Conservation (phyloP, 1,284 basidiomycete genomes). For the Sporisorium graminicola region DNA sequence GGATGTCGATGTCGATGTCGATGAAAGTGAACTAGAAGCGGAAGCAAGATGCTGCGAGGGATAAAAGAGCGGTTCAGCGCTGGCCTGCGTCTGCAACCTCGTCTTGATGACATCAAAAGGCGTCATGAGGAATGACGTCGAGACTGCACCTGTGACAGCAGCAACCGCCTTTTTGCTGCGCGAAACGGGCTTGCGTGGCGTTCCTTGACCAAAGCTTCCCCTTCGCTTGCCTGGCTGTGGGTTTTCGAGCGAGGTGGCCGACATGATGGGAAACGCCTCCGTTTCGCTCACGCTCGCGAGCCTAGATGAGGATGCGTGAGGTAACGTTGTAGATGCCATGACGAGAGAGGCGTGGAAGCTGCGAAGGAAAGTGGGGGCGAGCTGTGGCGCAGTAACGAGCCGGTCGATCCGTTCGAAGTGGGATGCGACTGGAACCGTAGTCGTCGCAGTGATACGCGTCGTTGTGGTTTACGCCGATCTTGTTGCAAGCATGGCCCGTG, state of each 20-base stretch:
- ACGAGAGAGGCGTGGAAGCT: neutral
- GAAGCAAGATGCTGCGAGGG: slow-evolving; percentile 45
- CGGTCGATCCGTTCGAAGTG: too few species aligned
- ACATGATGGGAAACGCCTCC: slow-evolving; percentile 46
- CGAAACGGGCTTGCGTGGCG: slow-evolving; percentile 70
- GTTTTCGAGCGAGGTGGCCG: slow-evolving; percentile 35
- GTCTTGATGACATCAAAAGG: slow-evolving; percentile 95
- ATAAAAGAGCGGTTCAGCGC: slow-evolving; percentile 56
- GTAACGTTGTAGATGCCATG: slow-evolving; percentile 21
- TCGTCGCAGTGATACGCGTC: neutral
- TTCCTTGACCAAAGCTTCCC: slow-evolving; percentile 33
- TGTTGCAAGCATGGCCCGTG: slow-evolving; percentile 9
- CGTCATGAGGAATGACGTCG: slow-evolving; percentile 90
- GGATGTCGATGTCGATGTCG: neutral
- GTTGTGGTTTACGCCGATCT: neutral
- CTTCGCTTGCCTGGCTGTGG: slow-evolving; percentile 13
- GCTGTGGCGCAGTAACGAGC: neutral
- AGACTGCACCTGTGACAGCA: slow-evolving; percentile 81
- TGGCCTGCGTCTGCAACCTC: slow-evolving; percentile 82
- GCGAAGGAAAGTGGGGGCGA: slow-evolving; percentile 14
- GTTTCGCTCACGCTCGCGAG: slow-evolving; percentile 18
- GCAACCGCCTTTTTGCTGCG: slow-evolving; percentile 79
- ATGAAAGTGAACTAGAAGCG: slow-evolving; percentile 5
- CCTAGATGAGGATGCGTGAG: slow-evolving; percentile 15
- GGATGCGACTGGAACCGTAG: too few species aligned